phyloP scores from a whole-genome alignment of 306 rosid genomes.

The Hylodesmum podocarpum region DNA sequence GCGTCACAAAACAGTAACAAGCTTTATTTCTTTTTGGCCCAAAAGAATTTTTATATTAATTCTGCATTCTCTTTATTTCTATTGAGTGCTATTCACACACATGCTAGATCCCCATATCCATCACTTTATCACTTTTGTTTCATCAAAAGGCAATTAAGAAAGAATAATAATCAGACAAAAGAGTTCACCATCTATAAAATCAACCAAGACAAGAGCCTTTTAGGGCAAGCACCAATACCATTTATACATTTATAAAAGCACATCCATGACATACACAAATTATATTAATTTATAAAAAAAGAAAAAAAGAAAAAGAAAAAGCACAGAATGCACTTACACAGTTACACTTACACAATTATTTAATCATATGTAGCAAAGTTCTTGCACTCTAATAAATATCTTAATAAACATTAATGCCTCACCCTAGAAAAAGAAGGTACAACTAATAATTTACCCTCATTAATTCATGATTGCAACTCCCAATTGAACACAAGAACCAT shows the following conservation, averaged over 20 bases:
- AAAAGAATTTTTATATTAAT: neutral
- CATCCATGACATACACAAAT: slow-evolving; percentile 2
- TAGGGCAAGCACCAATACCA: neutral
- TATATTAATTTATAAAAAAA: neutral
- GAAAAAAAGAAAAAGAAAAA: neutral
- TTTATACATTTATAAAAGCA: slow-evolving; percentile 25
- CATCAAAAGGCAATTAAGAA: neutral
- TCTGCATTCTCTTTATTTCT: neutral
- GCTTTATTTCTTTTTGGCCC: neutral
- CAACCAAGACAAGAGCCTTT: neutral
- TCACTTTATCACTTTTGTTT: neutral
- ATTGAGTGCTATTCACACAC: neutral
- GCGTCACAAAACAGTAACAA: neutral
- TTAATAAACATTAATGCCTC: too few relatives aligned
- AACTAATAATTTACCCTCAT: neutral
- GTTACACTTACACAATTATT: slow-evolving; percentile 8
- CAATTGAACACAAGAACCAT: neutral
- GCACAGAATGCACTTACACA: slow-evolving; percentile 7
- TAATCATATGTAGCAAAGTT: too few relatives aligned
- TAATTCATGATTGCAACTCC: neutral
- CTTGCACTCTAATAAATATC: too few relatives aligned
- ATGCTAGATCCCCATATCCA: neutral
- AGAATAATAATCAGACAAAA: neutral
- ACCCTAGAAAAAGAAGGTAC: too few relatives aligned
- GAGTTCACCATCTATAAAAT: neutral